Base-by-base conservation (phyloP, 2,329 filamentous ascomycete genomes). In the Diaporthe ampelina region DNA sequence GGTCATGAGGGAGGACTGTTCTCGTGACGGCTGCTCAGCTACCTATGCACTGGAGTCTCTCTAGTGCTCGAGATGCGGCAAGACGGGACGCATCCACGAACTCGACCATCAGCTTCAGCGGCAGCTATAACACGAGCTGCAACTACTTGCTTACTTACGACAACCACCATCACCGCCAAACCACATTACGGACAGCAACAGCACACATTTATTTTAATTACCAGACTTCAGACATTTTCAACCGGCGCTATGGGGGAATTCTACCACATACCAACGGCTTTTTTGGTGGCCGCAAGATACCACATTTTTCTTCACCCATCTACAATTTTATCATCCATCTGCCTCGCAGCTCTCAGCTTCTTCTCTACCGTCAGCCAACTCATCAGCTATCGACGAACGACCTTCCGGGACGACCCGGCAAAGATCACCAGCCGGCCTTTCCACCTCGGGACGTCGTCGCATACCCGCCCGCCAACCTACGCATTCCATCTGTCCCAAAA, bases 171-270 rank as follows among this genome's bases (percentile, higher is more conserved):
- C 9, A 26, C 32, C 45, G 37, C 29, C 32, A 40, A 26, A 37
- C 15, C n/a, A 13, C 17, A 21, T 48, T 11, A 65, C 17, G 21
- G 35, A 21, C 45, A 68, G 2, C 48, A 40, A 40, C 6, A 21
- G 1, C n/a, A 52, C 45, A 54, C 8, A 24, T 26, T 26, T 35
- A 37, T 24, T 68, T 54, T 68, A 54, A 68, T 54, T 40, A 68
- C 32, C 63, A 35, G 26, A 26, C 45, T 67, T 68, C n/a, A 37
- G 48, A 68, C 63, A 68, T 68, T 68, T 68, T 45, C 26, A 40
- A 54, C 63, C 63, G 63, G 63, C 63, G 63, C 63, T 40, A 24
- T 17, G 45, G 43, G 63, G 63, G 63, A 13, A 19, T 52, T 26
- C 21, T 54, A 54, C 63, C 63, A 68, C 48, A 54, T 67, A 32